phyloP scores from a whole-genome alignment of 257 asterid species.

The Ilex aquifolium region DNA sequence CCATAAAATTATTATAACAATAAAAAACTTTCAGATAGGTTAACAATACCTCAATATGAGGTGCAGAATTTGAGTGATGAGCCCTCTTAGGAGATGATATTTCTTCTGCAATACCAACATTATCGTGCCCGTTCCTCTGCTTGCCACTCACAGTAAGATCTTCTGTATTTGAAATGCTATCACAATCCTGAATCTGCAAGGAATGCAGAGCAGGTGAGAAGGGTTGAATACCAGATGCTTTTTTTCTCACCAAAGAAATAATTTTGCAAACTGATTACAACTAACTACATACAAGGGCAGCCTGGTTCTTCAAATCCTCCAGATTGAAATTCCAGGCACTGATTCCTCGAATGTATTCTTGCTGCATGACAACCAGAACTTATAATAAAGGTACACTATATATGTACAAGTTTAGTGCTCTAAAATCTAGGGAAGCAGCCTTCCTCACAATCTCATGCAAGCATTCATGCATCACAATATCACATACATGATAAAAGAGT shows the following conservation, averaged over 20 bases:
- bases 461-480: neutral
- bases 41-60: constrained; percentile 31
- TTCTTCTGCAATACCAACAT: constrained; percentile 38
- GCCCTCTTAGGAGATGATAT: constrained; percentile 29
- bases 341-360: constrained; percentile 94
- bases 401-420: too few relatives aligned
- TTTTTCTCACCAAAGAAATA: constrained; percentile 5
- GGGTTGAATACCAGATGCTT: neutral
- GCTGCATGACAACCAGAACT: constrained; percentile 41
- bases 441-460: neutral
- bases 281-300: constrained; percentile 65
- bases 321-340: constrained; percentile 96
- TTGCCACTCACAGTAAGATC: constrained; percentile 43
- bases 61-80: constrained; percentile 33
- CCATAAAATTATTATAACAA: neutral
- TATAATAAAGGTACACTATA: too few relatives aligned
- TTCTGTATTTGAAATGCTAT: constrained; percentile 46
- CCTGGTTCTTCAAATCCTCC: constrained; percentile 92
- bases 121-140: constrained; percentile 34
- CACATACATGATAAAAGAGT: neutral
- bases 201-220: constrained; percentile 14
- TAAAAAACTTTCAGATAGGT: constrained; percentile 14
- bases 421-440: too few relatives aligned
- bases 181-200: constrained; percentile 76
- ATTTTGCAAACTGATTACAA: constrained; percentile 16